Percentiles rank a stretch among this genome's conserved stretches.
phyloP scores from a whole-genome alignment of 1,284 basidiomycete genomes.

The Malassezia dermatis region DNA sequence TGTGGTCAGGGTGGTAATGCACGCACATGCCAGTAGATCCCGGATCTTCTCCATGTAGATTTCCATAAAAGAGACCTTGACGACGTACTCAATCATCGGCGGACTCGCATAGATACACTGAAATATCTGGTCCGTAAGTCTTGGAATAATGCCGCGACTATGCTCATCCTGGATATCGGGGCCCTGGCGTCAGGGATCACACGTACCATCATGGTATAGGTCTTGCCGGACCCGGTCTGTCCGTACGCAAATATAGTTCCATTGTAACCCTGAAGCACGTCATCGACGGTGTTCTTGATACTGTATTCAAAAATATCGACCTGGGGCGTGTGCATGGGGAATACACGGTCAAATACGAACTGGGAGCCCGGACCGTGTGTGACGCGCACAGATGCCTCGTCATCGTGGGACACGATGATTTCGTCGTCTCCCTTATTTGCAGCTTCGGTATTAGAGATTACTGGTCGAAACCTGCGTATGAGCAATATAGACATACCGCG shows the following conservation, averaged over 20 bases:
- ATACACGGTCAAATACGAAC: constrained; percentile 94
- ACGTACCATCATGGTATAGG: constrained; percentile 43
- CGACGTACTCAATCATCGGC: constrained; percentile 88
- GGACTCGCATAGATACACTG: constrained; percentile 92
- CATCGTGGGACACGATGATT: constrained; percentile 8
- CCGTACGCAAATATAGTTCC: constrained; percentile 85
- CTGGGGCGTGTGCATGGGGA: constrained; percentile 83
- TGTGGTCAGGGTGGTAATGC: constrained; percentile 41
- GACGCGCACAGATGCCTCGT: constrained; percentile 8
- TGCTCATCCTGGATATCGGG: constrained; percentile 78
- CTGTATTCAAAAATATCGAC: constrained; percentile 96
- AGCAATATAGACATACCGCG: background rate
- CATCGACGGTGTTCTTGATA: constrained; percentile 68
- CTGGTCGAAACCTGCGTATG: constrained; percentile 8
- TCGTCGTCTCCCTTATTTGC: constrained; percentile 3
- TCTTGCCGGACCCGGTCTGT: constrained; percentile 68
- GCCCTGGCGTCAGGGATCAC: constrained; percentile 56
- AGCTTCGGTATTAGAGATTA: background rate
- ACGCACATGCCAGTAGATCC: constrained; percentile 86
- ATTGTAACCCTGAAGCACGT: constrained; percentile 98
- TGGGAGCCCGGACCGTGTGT: background rate
- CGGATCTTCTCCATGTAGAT: constrained; percentile 96
- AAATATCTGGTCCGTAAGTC: constrained; percentile 98
- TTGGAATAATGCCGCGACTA: constrained; percentile 83
- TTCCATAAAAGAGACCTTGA: constrained; percentile 99